Base-by-base conservation (phyloP, 140 eudicot genomes). In the Bidens hawaiensis region DNA sequence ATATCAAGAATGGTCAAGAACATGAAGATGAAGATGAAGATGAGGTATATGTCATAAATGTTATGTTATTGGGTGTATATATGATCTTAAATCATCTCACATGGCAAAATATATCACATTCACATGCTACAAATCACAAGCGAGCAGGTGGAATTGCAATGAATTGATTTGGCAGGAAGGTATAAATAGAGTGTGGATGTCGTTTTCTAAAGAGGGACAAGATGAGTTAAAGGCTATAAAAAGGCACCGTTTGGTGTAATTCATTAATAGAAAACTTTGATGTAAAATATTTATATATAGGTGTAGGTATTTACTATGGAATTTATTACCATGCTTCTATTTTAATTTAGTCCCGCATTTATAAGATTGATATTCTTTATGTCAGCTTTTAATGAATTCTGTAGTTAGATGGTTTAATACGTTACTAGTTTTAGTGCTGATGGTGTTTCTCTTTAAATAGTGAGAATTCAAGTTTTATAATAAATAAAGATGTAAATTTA, bases 121-220 rank as follows among this genome's bases (percentile, higher is more conserved):
- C 77, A 72, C 77, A 62, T 72, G 71, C 25, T 59, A 51, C 55
- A 34, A 59, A 56, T 56, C 26, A 56, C 16, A 28, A 27, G 27
- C n/a, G 12, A 22, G 4, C 23, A n/a, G 49, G 24, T 48, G 64
- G 46, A 59, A 33, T 43, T 48, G 71, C 71, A 50, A 48, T 55
- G 43, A 72, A 53, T 64, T 72, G 49, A 72, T 52, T 27, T 72
- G 70, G 30, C 5, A 36, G 38, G 18, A n/a, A n/a, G n/a, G n/a
- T n/a, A n/a, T n/a, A n/a, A n/a, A n/a, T n/a, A n/a, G n/a, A n/a
- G 17, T 53, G 34, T 53, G 33, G 24, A 19, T 64, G 68, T 73
- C 78, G 67, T 65, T 73, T 64, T 65, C 72, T 65, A 56, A n/a
- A 17, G 13, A 56, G 41, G 72, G 55, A 52, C 65, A 43, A 22